Base-by-base conservation (phyloP, 768 basidiomycete genomes). In the Favolaschia claudopus region DNA sequence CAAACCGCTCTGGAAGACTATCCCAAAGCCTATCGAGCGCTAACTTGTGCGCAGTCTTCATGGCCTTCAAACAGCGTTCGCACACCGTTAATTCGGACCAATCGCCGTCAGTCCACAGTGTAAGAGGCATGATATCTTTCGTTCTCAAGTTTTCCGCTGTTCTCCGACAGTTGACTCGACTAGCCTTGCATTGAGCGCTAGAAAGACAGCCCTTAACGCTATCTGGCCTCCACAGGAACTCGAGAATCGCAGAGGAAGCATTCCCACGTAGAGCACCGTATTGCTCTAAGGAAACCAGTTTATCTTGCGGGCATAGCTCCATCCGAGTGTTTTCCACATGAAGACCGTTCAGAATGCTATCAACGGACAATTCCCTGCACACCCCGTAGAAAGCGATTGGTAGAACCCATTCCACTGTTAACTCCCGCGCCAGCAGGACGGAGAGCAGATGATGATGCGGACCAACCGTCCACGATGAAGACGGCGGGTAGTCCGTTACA, bases 371-470 rank as follows among this genome's bases (percentile, higher is more conserved):
- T 7, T 27, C 20, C 13, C 28, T 36, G n/a, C 13, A 43, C 1
- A 31, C 28, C 12, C 39, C 49, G 29, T 62, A 62, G 10, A 56
- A 28, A 3, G 49, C 34, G 29, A 48, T 1, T 15, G 60, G 60
- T 4, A 62, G 19, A 19, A 62, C 25, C 60, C 55, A 62, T 24
- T 52, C 43, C 27, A 62, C 20, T 3, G 54, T 51, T 31, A 53
- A 19, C 17, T 62, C 49, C 5, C 60, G 32, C 5, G 44, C 55
- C 5, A 62, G 15, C 3, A 40, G 5, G 10, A 59, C 20, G 17
- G 17, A 42, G 9, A 12, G 31, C 44, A 15, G 43, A 31, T 46
- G 27, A 2, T 28, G 3, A 9, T 7, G 7, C 6, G 29, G 17
- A 3, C 43, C 10, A 4, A 17, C 9, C 49, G 44, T 38, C 5